These are phyloP conservation scores for Trichoderma asperelloides DNA, from an alignment of 495 filamentous ascomycete species.

Conservation along the genomic window DNA sequence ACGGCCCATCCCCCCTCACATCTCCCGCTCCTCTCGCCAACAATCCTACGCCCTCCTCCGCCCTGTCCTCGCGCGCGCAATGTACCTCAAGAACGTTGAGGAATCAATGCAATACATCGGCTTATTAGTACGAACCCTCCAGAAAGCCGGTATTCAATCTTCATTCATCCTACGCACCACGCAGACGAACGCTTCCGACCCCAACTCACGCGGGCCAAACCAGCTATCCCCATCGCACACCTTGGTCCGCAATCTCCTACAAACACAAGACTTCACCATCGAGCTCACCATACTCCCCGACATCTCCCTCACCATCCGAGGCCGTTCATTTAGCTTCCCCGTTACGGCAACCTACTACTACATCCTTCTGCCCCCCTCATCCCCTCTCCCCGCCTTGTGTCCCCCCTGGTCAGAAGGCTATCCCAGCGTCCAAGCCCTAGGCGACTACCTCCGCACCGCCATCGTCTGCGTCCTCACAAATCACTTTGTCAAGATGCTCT, in stretches of 20 bases:
- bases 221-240: constrained; percentile 13
- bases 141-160: constrained; percentile 19
- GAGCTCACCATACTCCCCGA: constrained; percentile 32
- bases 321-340: constrained; percentile 18
- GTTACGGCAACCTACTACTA: constrained; percentile 23
- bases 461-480: background rate
- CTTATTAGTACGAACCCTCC: constrained; percentile 17
- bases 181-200: constrained; percentile 9
- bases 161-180: constrained; percentile 20
- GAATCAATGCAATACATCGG: constrained; percentile 16
- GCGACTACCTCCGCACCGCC: constrained; percentile 9
- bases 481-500: constrained; percentile 4
- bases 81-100: constrained; percentile 17
- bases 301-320: constrained; percentile 23
- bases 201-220: background rate
- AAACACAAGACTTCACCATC: constrained; percentile 23
- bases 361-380: constrained; percentile 23
- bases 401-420: constrained; percentile 10
- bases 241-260: constrained; percentile 16
- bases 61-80: constrained; percentile 19
- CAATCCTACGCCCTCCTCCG: constrained; percentile 22
- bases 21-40: constrained; percentile 22
- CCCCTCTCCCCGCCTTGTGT: constrained; percentile 3
- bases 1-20: constrained; percentile 51
- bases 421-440: background rate